These are phyloP conservation scores for Boletellus ananas DNA, from an alignment of 768 basidiomycete genomes.

Conservation along the genomic window DNA sequence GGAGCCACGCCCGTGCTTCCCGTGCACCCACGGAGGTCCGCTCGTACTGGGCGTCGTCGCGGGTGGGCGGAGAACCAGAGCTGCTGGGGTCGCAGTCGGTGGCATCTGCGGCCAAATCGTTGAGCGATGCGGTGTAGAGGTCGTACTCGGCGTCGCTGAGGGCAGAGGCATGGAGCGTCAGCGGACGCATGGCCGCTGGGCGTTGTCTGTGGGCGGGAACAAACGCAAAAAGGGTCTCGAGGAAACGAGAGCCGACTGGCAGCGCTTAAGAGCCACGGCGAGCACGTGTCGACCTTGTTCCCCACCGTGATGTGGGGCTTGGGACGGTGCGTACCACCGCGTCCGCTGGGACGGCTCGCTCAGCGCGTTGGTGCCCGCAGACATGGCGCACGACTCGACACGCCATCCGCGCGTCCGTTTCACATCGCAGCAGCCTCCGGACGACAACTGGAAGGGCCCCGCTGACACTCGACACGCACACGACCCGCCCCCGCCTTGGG, in stretches of 20 bases:
- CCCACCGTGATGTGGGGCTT: conserved; percentile 1
- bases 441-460: too few relatives aligned
- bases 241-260: not conserved
- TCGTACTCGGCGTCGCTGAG: conserved; percentile 71
- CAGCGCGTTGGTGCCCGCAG: not conserved
- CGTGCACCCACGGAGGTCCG: conserved; percentile 50
- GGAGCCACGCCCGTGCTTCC: conserved; percentile 72
- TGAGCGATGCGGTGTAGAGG: conserved; percentile 59
- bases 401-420: not conserved
- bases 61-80: conserved; percentile 1
- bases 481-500: conserved; percentile 27
- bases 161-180: conserved; percentile 70
- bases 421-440: not conserved
- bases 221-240: not conserved
- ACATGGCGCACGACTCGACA: conserved; percentile 4
- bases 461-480: too few relatives aligned
- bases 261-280: not conserved
- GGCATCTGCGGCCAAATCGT: conserved; percentile 44
- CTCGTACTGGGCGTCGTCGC: conserved; percentile 53
- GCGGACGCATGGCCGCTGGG: conserved; percentile 47
- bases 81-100: conserved; percentile 18
- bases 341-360: not conserved
- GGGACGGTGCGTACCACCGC: not conserved
- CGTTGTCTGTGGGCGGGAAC: not conserved
- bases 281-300: conserved; percentile 11